Conservation (phyloP, 1,284 basidiomycete species). For the Cutaneotrichosporon curvatum region DNA sequence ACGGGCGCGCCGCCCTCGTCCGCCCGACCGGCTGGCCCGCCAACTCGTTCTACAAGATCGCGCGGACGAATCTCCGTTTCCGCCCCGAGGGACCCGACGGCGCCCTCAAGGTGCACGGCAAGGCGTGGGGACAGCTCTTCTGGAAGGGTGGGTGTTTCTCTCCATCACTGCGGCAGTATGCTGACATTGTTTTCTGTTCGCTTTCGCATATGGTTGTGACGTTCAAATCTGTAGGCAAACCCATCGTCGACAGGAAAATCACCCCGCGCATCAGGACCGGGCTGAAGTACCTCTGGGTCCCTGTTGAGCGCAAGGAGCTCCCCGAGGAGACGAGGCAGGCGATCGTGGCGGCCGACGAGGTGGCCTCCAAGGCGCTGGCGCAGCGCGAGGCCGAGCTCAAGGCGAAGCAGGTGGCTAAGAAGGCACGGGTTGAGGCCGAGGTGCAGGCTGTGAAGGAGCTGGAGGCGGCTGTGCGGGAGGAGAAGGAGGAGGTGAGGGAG, state of each 20-base stretch:
- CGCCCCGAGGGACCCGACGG: constrained; percentile 5
- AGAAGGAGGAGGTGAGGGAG: background rate
- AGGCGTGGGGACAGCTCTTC: constrained; percentile 33
- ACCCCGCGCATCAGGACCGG: constrained; percentile 17
- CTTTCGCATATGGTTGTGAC: background rate
- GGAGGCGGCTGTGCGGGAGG: background rate
- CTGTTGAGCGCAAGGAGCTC: constrained; percentile 12
- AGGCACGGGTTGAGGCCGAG: too few relatives aligned
- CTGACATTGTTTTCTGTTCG: too few relatives aligned
- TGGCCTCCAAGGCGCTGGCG: background rate
- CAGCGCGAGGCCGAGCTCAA: background rate
- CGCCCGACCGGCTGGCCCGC: constrained; percentile 22
- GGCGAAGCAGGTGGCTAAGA: background rate
- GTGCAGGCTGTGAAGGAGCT: background rate
- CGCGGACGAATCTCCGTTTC: constrained; percentile 28
- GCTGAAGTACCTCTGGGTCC: constrained; percentile 17
- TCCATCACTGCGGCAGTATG: background rate
- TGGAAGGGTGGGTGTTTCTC: constrained; percentile 24
- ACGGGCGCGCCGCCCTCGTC: constrained; percentile 24
- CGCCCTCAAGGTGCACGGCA: constrained; percentile 19
- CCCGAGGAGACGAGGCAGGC: background rate
- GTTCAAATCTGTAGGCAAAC: constrained; percentile 7
- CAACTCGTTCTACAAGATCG: constrained; percentile 33
- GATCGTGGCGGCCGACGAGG: background rate
- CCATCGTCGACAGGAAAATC: constrained; percentile 2